phyloP scores from a whole-genome alignment of 768 basidiomycete genomes.

The Cubamyces sp. region DNA sequence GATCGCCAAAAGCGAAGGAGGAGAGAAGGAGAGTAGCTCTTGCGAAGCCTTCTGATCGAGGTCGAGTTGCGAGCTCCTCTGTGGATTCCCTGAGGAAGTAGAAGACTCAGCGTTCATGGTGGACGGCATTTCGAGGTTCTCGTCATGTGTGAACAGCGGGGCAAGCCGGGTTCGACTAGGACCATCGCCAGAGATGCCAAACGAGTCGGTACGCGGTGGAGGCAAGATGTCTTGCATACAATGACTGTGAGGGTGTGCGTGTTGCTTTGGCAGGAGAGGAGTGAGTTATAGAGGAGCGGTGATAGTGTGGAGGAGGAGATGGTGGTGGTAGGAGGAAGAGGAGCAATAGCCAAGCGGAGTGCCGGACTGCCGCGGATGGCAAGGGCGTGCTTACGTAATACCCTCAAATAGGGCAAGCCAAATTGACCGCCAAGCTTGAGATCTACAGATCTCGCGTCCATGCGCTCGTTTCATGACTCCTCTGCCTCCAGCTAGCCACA shows the following conservation, averaged over 20 bases:
- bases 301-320: background rate
- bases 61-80: slow-evolving; percentile 1
- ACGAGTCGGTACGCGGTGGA: background rate
- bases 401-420: background rate
- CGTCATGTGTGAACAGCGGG: slow-evolving; percentile 2
- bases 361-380: background rate
- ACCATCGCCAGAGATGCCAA: slow-evolving; percentile 10
- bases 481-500: background rate
- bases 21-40: slow-evolving; percentile 14
- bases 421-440: background rate
- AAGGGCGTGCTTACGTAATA: slow-evolving; percentile 1
- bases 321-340: slow-evolving; percentile 13
- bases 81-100: background rate
- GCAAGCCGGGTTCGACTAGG: slow-evolving; percentile 4
- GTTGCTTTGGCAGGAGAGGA: too few relatives aligned
- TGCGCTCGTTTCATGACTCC: background rate
- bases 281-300: background rate
- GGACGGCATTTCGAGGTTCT: background rate
- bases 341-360: background rate
- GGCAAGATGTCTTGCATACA: slow-evolving; percentile 17
- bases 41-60: slow-evolving; percentile 24
- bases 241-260: background rate
- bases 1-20: slow-evolving; percentile 4
- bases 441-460: too few relatives aligned
- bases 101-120: background rate